A percentile compares a stretch with the other conserved stretches of the same genome.
Evolutionary conservation across 306 rosid species (phyloP).

Genomic region (Alnus glutinosa): DNA sequence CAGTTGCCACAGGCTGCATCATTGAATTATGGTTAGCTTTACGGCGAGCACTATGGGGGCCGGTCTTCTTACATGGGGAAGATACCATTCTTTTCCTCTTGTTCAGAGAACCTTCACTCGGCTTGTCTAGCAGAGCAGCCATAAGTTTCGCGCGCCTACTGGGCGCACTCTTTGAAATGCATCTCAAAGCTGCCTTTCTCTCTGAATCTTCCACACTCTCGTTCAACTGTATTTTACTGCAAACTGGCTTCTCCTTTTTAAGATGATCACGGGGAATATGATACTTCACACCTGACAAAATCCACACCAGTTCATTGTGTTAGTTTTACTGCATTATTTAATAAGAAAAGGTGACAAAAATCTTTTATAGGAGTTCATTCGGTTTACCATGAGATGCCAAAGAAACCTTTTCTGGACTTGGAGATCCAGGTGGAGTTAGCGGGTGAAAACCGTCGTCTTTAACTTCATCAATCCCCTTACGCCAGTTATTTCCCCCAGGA

Average conservation of each 20-base stretch:
- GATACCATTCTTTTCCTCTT: conserved; percentile 55
- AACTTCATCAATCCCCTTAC: conserved; percentile 20
- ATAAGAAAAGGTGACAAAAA: conserved; percentile 1
- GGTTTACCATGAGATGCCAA: conserved; percentile 54
- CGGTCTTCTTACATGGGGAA: conserved; percentile 41
- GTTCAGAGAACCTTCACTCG: conserved; percentile 33
- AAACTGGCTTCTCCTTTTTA: conserved; percentile 36
- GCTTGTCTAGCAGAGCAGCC: conserved; percentile 31
- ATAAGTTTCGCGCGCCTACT: conserved; percentile 44
- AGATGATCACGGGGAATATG: conserved; percentile 40
- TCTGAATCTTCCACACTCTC: conserved; percentile 31
- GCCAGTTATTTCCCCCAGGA: conserved; percentile 14
- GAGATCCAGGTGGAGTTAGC: conserved; percentile 62
- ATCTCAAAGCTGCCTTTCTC: conserved; percentile 51
- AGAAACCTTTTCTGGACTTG: conserved; percentile 26
- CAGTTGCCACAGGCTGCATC: conserved; percentile 42
- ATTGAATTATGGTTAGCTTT: conserved; percentile 49
- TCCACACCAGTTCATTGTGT: conserved; percentile 14
- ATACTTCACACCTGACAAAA: conserved; percentile 40
- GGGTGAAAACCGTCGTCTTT: conserved; percentile 38
- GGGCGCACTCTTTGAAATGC: conserved; percentile 41
- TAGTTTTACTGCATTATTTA: conserved; percentile 15
- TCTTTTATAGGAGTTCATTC: not conserved
- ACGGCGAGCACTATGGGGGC: conserved; percentile 31
- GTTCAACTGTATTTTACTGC: conserved; percentile 34